These are phyloP conservation scores for Picochlorum sp. DNA, from an alignment of 139 green algal genomes.

Conservation along the genomic window DNA sequence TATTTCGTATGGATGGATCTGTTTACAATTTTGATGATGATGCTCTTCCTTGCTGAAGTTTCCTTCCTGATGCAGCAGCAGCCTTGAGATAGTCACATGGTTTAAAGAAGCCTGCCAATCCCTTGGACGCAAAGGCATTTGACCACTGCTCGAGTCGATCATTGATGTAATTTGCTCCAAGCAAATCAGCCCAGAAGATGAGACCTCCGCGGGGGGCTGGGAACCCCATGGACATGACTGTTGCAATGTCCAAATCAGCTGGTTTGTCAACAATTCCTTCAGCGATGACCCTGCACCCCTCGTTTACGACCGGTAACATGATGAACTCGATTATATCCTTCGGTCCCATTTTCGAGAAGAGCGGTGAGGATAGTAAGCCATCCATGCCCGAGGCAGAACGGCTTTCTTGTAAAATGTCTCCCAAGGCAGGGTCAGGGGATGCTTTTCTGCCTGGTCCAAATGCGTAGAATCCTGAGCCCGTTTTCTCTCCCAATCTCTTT, in stretches of 20 bases:
- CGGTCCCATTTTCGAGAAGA: conserved; percentile 14
- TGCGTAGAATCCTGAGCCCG: conserved; percentile 81
- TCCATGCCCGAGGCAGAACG: conserved; percentile 19
- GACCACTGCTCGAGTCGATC: conserved; percentile 24
- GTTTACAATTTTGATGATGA: too few species aligned
- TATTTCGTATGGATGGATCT: too few species aligned
- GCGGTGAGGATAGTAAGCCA: neutral
- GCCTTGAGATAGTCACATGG: conserved; percentile 73
- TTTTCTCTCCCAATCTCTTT: conserved; percentile 92
- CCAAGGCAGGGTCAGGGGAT: conserved; percentile 61
- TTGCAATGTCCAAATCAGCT: conserved; percentile 90
- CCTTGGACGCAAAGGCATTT: conserved; percentile 19
- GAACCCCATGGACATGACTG: conserved; percentile 97
- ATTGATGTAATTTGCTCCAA: conserved; percentile 51
- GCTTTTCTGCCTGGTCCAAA: conserved; percentile 68
- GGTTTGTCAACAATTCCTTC: conserved; percentile 88
- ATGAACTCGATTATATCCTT: conserved; percentile 95
- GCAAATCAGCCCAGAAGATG: conserved; percentile 85
- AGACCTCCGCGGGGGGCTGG: conserved; percentile 69
- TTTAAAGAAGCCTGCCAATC: conserved; percentile 71
- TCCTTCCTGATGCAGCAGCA: conserved; percentile 36
- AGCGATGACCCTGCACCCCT: conserved; percentile 72
- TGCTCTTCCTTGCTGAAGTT: conserved; percentile 38
- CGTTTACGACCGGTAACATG: conserved; percentile 96
- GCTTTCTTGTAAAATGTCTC: conserved; percentile 49